Conservation (phyloP, 352 stramenopile genomes). For the Phytopythium boreale region DNA sequence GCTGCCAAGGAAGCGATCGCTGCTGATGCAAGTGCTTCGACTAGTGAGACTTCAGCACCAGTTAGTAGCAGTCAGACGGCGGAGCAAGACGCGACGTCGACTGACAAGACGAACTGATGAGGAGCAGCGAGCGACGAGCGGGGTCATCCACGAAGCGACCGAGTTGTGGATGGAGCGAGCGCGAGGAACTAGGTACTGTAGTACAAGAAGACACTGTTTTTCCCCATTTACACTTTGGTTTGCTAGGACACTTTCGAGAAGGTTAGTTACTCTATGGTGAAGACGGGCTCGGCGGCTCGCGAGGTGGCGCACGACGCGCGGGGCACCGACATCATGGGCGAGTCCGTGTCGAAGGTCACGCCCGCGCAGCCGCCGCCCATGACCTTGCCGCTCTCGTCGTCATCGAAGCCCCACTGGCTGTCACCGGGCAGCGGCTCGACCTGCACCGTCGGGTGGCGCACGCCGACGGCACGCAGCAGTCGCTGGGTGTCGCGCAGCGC, state of each 20-base stretch:
- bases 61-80: not conserved
- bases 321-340: constrained; percentile 74
- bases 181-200: not conserved
- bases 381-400: not conserved
- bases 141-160: not conserved
- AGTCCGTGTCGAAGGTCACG: constrained; percentile 36
- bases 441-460: constrained; percentile 67
- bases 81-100: not conserved
- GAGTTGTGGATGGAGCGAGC: not conserved
- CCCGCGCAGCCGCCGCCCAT: constrained; percentile 42
- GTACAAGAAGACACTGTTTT: not conserved
- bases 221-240: constrained; percentile 5
- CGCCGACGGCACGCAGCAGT: constrained; percentile 45
- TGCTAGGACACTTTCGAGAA: too few species aligned
- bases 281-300: constrained; percentile 20
- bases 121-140: not conserved
- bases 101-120: not conserved
- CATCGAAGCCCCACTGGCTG: constrained; percentile 58
- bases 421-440: constrained; percentile 48
- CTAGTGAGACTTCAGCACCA: not conserved
- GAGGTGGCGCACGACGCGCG: constrained; percentile 38
- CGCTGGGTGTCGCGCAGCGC: constrained; percentile 56
- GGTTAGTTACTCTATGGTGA: constrained; percentile 10
- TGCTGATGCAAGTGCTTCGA: not conserved
- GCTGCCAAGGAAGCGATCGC: not conserved